Conservation (phyloP, 108 stramenopile genomes). For the Pelagomonas calceolata region DNA sequence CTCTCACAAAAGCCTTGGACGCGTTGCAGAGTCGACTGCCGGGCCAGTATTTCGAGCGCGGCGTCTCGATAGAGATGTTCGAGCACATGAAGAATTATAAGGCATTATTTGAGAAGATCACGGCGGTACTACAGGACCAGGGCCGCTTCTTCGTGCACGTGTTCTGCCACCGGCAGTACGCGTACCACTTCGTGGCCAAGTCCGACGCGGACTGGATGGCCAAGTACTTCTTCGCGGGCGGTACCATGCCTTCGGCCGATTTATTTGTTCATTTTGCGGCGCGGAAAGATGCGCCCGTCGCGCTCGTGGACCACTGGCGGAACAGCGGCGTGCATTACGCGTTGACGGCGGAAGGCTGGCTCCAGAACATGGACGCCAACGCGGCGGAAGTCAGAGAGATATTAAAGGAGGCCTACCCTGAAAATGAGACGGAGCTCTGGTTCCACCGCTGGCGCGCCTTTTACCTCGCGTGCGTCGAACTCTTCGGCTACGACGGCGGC, state of each 20-base stretch:
- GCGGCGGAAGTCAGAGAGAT: constrained; percentile 47
- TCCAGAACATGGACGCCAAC: constrained; percentile 63
- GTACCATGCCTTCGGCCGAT: constrained; percentile 84
- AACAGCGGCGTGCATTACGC: constrained; percentile 84
- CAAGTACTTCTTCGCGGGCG: constrained; percentile 65
- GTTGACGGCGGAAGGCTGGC: constrained; percentile 82
- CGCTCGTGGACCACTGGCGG: constrained; percentile 65
- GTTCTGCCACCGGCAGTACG: constrained; percentile 68
- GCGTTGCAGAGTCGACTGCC: constrained; percentile 32
- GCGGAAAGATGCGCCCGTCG: constrained; percentile 24
- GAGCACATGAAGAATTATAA: constrained; percentile 98
- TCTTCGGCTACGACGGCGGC: constrained; percentile 63
- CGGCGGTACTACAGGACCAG: constrained; percentile 54
- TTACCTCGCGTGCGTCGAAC: constrained; percentile 1
- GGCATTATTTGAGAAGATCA: constrained; percentile 58
- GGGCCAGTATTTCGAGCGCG: constrained; percentile 53
- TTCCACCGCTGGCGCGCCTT: constrained; percentile 12
- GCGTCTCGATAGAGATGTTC: constrained; percentile 85
- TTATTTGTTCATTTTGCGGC: constrained; percentile 82
- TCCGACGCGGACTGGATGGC: constrained; percentile 72
- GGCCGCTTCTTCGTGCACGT: constrained; percentile 89
- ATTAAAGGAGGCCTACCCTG: constrained; percentile 61
- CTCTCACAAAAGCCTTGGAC: constrained; percentile 33
- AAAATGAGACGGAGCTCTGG: constrained; percentile 60
- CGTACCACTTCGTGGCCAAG: constrained; percentile 77